These are phyloP conservation scores for Neopestalotiopsis rosae DNA, from an alignment of 2,329 filamentous ascomycete genomes.

Conservation along the genomic window DNA sequence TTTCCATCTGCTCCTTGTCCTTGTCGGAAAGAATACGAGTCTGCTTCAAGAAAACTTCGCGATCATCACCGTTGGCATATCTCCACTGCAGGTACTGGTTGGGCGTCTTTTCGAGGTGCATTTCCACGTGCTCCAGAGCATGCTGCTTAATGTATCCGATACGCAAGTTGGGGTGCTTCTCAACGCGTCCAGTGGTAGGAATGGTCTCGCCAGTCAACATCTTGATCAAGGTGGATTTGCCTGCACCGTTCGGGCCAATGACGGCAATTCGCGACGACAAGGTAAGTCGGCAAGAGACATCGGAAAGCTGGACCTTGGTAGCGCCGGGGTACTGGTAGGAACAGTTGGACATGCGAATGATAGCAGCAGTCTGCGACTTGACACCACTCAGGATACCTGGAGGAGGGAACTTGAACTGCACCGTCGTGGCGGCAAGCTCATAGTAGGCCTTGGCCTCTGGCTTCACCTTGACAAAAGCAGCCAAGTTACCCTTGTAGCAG, in stretches of 20 bases:
- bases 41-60: constrained; percentile 97
- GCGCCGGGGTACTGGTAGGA: constrained; percentile 93
- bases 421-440: constrained; percentile 84
- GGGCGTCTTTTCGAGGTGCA: constrained; percentile 98
- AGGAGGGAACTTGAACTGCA: constrained; percentile 97
- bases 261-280: constrained; percentile 94
- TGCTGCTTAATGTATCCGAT: constrained; percentile 99
- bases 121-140: constrained; percentile 97
- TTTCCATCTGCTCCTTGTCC: constrained; percentile 91
- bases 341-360: constrained; percentile 92
- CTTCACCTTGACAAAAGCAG: constrained; percentile 83
- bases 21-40: constrained; percentile 86
- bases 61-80: constrained; percentile 95
- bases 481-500: constrained; percentile 82
- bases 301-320: constrained; percentile 82
- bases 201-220: constrained; percentile 91
- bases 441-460: constrained; percentile 99
- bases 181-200: constrained; percentile 82
- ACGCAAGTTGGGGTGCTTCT: constrained; percentile 98
- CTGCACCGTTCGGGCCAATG: constrained; percentile 96
- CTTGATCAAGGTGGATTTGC: constrained; percentile 98
- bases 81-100: constrained; percentile 99
- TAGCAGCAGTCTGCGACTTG: constrained; percentile 92
- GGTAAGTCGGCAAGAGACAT: constrained; percentile 86
- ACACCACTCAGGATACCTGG: constrained; percentile 94